These are phyloP conservation scores for Ophiostoma perfectum DNA, from an alignment of 2,329 filamentous ascomycete genomes.

Conservation along the genomic window DNA sequence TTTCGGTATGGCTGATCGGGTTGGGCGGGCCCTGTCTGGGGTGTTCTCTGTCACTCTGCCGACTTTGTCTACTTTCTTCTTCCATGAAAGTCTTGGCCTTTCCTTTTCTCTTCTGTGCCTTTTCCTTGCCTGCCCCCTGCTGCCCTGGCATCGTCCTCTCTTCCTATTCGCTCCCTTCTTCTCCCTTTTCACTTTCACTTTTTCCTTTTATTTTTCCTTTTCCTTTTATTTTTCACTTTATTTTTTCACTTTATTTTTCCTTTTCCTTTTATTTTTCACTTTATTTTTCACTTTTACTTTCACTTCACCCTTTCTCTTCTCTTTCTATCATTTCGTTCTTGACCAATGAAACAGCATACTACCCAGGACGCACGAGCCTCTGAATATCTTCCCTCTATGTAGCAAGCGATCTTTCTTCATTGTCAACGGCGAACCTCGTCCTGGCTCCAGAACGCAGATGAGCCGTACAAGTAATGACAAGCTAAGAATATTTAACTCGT, in stretches of 20 bases:
- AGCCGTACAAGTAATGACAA: no score
- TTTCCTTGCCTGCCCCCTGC: no score
- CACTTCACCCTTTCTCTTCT: neutral
- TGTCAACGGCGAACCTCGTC: neutral
- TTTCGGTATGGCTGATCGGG: slow-evolving; percentile 19
- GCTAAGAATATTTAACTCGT: no score
- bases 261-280: neutral
- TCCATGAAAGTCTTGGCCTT: neutral
- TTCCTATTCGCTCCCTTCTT: no score
- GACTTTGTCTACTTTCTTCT: neutral
- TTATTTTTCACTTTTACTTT: neutral
- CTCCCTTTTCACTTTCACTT: neutral
- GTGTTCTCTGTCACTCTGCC: slow-evolving; percentile 2
- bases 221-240: neutral
- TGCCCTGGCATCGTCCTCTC: no score
- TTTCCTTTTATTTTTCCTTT: slow-evolving; percentile 10
- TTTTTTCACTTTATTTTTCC: neutral
- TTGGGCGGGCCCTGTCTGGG: slow-evolving; percentile 16
- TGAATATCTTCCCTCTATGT: slow-evolving; percentile 3
- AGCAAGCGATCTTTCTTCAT: neutral
- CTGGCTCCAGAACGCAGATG: no score
- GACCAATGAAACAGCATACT: neutral
- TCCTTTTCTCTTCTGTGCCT: neutral
- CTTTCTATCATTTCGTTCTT: neutral
- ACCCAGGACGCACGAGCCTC: slow-evolving; percentile 6